Evolutionary conservation across 1,284 basidiomycete genomes (phyloP), one percentile per base, ranked within the genome.

Genomic region (Microbotryomycetes sp.): DNA sequence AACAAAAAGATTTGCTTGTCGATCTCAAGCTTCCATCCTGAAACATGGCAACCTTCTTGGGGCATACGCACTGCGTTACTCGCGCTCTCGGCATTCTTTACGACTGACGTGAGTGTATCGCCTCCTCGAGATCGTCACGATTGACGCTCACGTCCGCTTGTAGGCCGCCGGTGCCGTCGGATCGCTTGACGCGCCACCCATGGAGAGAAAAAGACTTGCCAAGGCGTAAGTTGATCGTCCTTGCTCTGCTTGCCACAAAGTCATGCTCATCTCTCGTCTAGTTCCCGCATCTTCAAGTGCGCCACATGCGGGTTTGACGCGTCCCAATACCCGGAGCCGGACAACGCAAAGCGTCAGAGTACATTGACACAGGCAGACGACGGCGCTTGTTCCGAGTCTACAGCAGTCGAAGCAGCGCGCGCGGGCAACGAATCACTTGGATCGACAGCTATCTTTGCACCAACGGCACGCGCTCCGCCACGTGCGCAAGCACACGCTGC

Each of bases 151-250:
- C n/a, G n/a, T 16, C 23, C 21, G 2, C 15, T 24, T 15, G 23
- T 52, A 92, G 71, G 86, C 90, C 24, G 85, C 91, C n/a, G 85
- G 85, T 31, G 91, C 91, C 16, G 86, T 96, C 45, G 92, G 91
- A 4, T 90, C 89, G 3, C 80, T 97, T 51, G 89, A 94, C 70
- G 86, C 85, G 70, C 86, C 89, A 6, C 76, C 82, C 27, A 79
- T 81, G 6, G 91, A 96, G 74, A 82, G 90, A 56, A 87, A 82
- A 74, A 81, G 91, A 56, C 79, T 97, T 24, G 91, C 92, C 7
- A 78, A 78, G 56, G 70, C 89, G 87, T 91, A 35, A 59, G 74
- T 64, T 53, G 45, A 5, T 52, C 59, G n/a, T 59, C 50, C 52
- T 48, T 57, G 1, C 35, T 23, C 18, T 5, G 24, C 13, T 45